Evolutionary conservation across 1,139 yeast genomes (phyloP), one percentile per base, ranked within the genome.

Genomic region (Candida anutae): DNA sequence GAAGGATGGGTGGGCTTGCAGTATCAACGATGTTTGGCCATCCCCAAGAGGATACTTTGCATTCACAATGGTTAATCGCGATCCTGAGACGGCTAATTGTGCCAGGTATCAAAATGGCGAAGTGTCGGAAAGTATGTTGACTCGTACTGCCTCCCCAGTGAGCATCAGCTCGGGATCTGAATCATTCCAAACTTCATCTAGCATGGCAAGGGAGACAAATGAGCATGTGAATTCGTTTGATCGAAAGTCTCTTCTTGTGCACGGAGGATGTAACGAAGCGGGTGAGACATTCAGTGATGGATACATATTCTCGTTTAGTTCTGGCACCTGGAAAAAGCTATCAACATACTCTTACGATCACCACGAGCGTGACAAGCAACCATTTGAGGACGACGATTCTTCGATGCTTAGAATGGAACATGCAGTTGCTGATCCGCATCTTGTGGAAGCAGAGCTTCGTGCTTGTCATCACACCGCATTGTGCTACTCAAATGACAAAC

Each of bases 11-110:
- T n/a, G n/a, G 20, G 10, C 32, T 26, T 37, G 23, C 26, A 35
- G 21, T 16, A 36, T 24, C 28, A 42, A 40, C 6, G 36, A 30
- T 2, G 26, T 23, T 6, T 49, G 63, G 55, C 71, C 71, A 0
- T 33, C 48, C 8, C 58, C 68, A 5, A 38, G 72, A 42, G 72
- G 71, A 0, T 64, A 44, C 39, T 62, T 58, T 42, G 71, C 70
- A 1, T 46, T 40, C 23, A 33, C 58, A 1, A 42, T 63, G 26
- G 47, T 62, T 9, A 55, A 60, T 28, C 32, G 45, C 28, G 38
- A 35, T 23, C 36, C 31, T 3, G 40, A 35, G 18, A 12, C 26
- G 12, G 12, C 6, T 13, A 16, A 15, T 6, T 22, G 24, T 13
- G 16, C 15, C 14, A 15, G 12, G 11, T 6, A 6, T 6, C 23